Evolutionary conservation across 2,329 filamentous ascomycete genomes (phyloP).

Genomic region (Aspergillus unguis): DNA sequence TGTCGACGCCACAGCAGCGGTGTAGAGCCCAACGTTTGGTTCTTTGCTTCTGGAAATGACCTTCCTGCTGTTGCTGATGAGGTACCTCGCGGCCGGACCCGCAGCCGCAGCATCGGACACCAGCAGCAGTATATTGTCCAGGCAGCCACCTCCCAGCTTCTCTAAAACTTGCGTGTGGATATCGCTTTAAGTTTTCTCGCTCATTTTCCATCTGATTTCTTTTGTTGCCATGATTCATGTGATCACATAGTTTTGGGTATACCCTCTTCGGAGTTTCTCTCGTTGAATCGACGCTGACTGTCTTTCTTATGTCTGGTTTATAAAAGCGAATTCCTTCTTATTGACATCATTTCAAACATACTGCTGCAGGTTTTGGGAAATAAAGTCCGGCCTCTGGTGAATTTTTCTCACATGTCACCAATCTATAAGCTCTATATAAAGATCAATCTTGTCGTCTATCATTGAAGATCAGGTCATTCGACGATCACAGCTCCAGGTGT

Average conservation of each 20-base stretch:
- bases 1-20: background rate
- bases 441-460: too few species aligned
- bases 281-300: background rate
- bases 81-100: constrained; percentile 22
- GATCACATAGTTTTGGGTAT: constrained; percentile 7
- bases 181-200: background rate
- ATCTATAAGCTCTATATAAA: too few species aligned
- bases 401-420: too few species aligned
- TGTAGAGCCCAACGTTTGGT: background rate
- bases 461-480: too few species aligned
- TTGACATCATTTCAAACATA: too few species aligned
- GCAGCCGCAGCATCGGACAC: constrained; percentile 24
- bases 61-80: constrained; percentile 11
- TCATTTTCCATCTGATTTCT: background rate
- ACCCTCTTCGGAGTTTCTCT: constrained; percentile 12
- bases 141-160: constrained; percentile 16
- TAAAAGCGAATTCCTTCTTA: too few species aligned
- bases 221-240: background rate
- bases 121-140: constrained; percentile 19
- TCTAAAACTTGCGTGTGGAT: constrained; percentile 10
- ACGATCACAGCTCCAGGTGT: too few species aligned
- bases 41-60: background rate
- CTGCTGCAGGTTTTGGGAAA: too few species aligned
- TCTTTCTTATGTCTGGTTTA: background rate
- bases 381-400: too few species aligned